Percentiles rank a stretch among this genome's conserved stretches.
phyloP scores from a whole-genome alignment of 2,329 filamentous ascomycete genomes.

The Zymoseptoria passerinii region DNA sequence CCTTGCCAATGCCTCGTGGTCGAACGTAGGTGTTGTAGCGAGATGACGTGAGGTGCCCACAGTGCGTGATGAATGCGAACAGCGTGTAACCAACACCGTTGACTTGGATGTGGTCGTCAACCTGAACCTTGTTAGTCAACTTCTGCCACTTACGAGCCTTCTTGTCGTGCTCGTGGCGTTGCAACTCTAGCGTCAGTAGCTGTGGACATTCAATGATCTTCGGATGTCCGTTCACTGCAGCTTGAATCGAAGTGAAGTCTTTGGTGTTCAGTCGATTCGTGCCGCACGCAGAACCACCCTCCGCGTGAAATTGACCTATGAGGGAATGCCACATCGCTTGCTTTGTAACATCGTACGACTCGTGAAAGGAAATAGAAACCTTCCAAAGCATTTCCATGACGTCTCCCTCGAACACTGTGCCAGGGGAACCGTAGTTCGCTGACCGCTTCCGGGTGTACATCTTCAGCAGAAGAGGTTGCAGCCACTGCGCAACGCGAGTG shows the following conservation, averaged over 20 bases:
- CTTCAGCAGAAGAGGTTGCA: constrained; percentile 22
- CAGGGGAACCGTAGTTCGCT: constrained; percentile 7
- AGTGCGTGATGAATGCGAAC: constrained; percentile 54
- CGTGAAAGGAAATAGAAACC: constrained; percentile 6
- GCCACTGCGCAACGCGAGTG: constrained; percentile 5
- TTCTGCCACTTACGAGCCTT: constrained; percentile 49
- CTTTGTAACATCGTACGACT: constrained; percentile 9
- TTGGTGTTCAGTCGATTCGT: constrained; percentile 23
- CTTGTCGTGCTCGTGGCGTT: constrained; percentile 49
- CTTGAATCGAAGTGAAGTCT: constrained; percentile 32
- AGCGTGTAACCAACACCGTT: constrained; percentile 44
- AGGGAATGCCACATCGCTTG: constrained; percentile 15
- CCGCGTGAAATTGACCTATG: constrained; percentile 17
- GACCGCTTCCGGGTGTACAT: constrained; percentile 21
- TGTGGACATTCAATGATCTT: constrained; percentile 25
- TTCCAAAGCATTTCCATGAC: constrained; percentile 19
- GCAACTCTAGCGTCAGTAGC: constrained; percentile 42
- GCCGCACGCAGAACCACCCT: constrained; percentile 15
- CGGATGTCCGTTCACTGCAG: constrained; percentile 32
- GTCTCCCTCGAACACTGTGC: constrained; percentile 10
- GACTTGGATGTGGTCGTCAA: constrained; percentile 49
- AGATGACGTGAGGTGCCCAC: constrained; percentile 49
- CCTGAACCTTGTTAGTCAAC: constrained; percentile 46
- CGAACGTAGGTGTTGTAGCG: constrained; percentile 54
- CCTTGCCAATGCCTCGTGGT: constrained; percentile 46